Evolutionary conservation across 2,329 filamentous ascomycete genomes (phyloP).

Genomic region (Stemphylium vesicarium): DNA sequence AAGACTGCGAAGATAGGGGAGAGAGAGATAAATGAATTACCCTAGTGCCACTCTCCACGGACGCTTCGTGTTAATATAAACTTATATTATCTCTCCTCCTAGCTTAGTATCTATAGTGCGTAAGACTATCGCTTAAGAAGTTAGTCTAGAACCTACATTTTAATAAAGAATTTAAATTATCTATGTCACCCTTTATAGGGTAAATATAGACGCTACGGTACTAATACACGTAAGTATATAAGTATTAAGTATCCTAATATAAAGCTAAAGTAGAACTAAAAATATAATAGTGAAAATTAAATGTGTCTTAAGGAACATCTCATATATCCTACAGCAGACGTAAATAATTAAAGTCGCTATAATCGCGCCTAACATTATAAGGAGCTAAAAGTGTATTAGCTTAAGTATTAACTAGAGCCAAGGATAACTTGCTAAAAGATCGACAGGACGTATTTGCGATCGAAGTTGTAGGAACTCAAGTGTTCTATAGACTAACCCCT

Average conservation of each 20-base stretch:
- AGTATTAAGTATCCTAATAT: background rate
- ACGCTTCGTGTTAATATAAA: background rate
- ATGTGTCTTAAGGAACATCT: background rate
- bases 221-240: background rate
- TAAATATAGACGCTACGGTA: background rate
- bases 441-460: background rate
- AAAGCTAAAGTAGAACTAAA: background rate
- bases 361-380: background rate
- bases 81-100: background rate
- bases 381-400: background rate
- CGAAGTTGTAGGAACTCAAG: background rate
- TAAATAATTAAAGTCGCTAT: background rate
- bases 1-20: background rate
- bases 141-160: background rate
- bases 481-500: background rate
- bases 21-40: constrained; percentile 5
- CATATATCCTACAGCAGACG: background rate
- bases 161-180: background rate
- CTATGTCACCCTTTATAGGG: background rate
- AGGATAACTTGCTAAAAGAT: background rate
- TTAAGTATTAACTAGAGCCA: no score
- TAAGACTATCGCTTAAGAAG: background rate
- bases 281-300: background rate
- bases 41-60: background rate
- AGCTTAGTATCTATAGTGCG: no score